Evolutionary conservation across 345 rosid genomes (phyloP), one percentile per base, ranked within the genome.

Genomic region (Bruguiera parviflora): DNA sequence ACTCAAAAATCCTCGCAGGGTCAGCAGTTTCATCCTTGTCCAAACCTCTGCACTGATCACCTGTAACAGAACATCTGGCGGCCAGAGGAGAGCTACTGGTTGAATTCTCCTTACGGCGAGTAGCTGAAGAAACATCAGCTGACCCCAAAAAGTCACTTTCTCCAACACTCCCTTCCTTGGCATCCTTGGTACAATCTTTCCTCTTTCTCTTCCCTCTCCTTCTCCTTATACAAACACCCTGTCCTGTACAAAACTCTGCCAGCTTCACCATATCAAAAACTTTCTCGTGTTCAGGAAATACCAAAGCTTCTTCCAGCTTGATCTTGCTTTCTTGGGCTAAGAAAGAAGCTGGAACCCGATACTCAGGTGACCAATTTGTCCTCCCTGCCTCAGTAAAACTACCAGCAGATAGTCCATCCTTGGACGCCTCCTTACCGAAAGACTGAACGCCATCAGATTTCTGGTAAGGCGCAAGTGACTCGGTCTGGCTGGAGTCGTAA

Each of bases 121-220:
- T 80, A 53, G 79, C 73, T 53, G 78, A 84, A 43, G 55, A 73
- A 60, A 74, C 56, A 66, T 85, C 86, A 18, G 78, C 71, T 24
- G 86, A 75, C 47, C 84, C 85, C 55, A 83, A 66, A 75, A 82
- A 71, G 31, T 85, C 86, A 56, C 88, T 93, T 69, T 90, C 93
- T 37, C 88, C 88, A 3, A 83, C 78, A 71, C 96, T 92, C 53
- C 81, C 87, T 79, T 87, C 91, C 53, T 79, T 84, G 39, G 70
- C 79, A 70, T 90, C 91, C 73, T 72, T 85, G 55, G 71, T 66
- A 73, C 87, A 83, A 63, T 80, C 79, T 77, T 93, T 91, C 70
- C 97, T 83, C 79, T 89, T 93, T 73, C 98, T 82, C 80, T 88
- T 87, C 33, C 98, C 97, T 71, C 98, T 87, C 82, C 84, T 84